These are phyloP conservation scores for Trichoderma gracile DNA, from an alignment of 2,329 filamentous ascomycete genomes.

Conservation along the genomic window DNA sequence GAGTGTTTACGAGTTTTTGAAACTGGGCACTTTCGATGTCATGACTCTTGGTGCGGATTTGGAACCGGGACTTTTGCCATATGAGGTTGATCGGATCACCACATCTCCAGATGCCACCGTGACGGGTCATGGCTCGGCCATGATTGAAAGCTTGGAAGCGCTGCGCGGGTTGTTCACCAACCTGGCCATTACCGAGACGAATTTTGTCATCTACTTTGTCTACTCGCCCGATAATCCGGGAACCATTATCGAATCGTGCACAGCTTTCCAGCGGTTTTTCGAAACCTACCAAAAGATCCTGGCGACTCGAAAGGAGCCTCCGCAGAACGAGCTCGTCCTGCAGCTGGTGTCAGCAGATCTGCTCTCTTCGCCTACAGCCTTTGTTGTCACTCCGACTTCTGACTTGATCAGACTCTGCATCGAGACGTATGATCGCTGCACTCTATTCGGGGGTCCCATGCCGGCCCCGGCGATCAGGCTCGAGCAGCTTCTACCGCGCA, in stretches of 20 bases:
- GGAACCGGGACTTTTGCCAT: conserved; percentile 51
- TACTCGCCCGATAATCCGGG: conserved; percentile 65
- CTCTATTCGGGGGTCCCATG: conserved; percentile 55
- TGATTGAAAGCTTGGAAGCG: conserved; percentile 51
- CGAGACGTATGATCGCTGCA: conserved; percentile 77
- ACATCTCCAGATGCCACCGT: conserved; percentile 45
- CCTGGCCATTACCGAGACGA: conserved; percentile 50
- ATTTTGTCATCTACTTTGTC: conserved; percentile 74
- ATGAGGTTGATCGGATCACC: conserved; percentile 50
- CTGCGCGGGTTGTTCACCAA: conserved; percentile 50
- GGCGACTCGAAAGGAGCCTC: conserved; percentile 45
- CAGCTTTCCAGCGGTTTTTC: conserved; percentile 71
- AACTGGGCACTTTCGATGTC: conserved; percentile 65
- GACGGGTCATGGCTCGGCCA: conserved; percentile 47
- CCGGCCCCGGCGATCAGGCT: conserved; percentile 72
- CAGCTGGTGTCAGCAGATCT: conserved; percentile 71
- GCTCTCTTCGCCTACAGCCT: conserved; percentile 62
- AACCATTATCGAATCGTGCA: conserved; percentile 69
- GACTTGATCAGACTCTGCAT: conserved; percentile 66
- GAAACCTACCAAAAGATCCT: conserved; percentile 54
- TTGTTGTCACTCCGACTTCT: conserved; percentile 62
- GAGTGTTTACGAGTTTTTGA: conserved; percentile 71
- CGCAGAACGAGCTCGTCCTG: conserved; percentile 68
- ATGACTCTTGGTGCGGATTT: conserved; percentile 45
- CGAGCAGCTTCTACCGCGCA: conserved; percentile 67